Base-by-base conservation (phyloP, 495 filamentous ascomycete species). In the Penicillium angulare region DNA sequence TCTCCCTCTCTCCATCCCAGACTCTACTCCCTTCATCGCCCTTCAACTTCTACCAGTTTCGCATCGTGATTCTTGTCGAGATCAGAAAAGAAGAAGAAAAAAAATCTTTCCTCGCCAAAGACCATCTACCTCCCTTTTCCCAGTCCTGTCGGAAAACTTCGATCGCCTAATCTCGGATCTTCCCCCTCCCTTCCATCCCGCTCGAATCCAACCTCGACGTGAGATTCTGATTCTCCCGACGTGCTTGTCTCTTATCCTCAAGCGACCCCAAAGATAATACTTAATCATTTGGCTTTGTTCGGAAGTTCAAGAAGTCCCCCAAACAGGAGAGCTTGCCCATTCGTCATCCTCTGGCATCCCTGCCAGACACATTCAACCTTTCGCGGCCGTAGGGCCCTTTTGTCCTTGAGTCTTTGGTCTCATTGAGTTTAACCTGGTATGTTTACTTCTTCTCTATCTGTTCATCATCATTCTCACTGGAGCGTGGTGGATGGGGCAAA, bases 351-450 rank as follows among this genome's bases (percentile, higher is more conserved):
- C 56, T 60, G 68, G 63, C 55, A 56, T 64, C 50, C 42, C 59
- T 60, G 56, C 63, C 63, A 66, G 63, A 62, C 55, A 43, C 23
- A 45, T 39, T 47, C 24, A 51, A 53, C 48, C 23, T 29, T 36
- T 43, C 58, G 50, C 56, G 61, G 61, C 61, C 56, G 56, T 29
- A 56, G 47, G 58, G 61, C 52, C 61, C 50, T 43, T 26, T 17
- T 51, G 61, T 58, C 55, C 44, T 47, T 52, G 39, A 57, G 35
- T 55, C 60, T 58, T 61, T 56, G 53, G 21, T 60, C 53, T 62
- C 50, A 52, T 50, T 60, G 55, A 50, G 45, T 46, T 47, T 7
- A 8, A 49, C 60, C 52, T 31, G 60, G 67, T 71, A 68, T 32
- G 55, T 49, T 44, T 40, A 33, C 45, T 40, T 53, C 43, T n/a